Evolutionary conservation across 1,139 yeast genomes (phyloP).

Genomic region (Candida smagusa): DNA sequence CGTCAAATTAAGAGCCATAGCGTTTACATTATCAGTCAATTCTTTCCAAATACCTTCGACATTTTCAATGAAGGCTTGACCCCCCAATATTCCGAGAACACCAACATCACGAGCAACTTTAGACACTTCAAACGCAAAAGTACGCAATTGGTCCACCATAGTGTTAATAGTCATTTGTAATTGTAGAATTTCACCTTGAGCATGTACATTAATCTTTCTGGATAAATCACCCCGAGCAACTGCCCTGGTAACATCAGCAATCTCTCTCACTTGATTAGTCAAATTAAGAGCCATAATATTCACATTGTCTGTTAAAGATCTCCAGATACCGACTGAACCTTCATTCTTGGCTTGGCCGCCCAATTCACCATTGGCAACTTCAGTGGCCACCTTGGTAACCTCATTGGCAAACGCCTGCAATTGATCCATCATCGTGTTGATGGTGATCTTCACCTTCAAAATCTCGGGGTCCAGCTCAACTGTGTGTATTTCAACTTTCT

Average conservation of each 20-base stretch:
- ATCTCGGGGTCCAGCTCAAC: conserved; percentile 76
- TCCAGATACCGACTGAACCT: conserved; percentile 85
- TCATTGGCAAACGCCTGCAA: conserved; percentile 78
- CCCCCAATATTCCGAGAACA: conserved; percentile 83
- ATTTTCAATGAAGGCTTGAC: conserved; percentile 80
- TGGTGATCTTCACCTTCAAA: conserved; percentile 72
- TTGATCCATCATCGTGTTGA: conserved; percentile 87
- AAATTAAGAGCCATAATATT: conserved; percentile 85
- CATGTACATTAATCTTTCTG: conserved; percentile 75
- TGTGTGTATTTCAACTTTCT: conserved; percentile 69
- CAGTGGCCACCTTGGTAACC: conserved; percentile 83
- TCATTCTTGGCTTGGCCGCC: conserved; percentile 87
- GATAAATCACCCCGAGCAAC: conserved; percentile 79
- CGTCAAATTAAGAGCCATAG: conserved; percentile 85
- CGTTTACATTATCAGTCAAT: conserved; percentile 83
- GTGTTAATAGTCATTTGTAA: conserved; percentile 77
- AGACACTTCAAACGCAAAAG: conserved; percentile 85
- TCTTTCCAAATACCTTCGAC: conserved; percentile 92
- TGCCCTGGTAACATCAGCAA: conserved; percentile 84
- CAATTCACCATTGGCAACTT: conserved; percentile 83
- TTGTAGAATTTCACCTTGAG: conserved; percentile 79
- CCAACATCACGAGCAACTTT: conserved; percentile 89
- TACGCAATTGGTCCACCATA: conserved; percentile 86
- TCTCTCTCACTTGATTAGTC: conserved; percentile 80
- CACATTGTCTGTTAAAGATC: conserved; percentile 78